Evolutionary conservation across 2,329 filamentous ascomycete genomes (phyloP), one percentile per base, ranked within the genome.

Genomic region (Fusarium succisae): DNA sequence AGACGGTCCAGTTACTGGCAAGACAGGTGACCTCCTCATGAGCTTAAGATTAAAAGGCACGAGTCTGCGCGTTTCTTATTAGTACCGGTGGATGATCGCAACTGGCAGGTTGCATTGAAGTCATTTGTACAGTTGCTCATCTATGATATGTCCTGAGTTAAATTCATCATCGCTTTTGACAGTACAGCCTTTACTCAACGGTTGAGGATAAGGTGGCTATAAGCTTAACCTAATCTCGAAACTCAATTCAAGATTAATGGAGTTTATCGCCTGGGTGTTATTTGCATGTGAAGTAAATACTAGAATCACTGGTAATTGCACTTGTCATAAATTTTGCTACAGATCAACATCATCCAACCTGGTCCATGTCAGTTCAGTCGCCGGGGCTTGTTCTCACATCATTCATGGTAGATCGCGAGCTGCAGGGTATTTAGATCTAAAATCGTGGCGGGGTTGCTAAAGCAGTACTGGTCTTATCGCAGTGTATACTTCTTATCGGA

Each of bases 171-270:
- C 12, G 1, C 6, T 11, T 3, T 20, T 5, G 22, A 35, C 8
- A 6, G 2, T 4, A 0, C 4, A 8, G 15, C 15, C 17, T 32
- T 1, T 14, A 4, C 1, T 3, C 1, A 6, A 10, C 14, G 3
- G 0, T 2, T 7, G 8, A 5, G 8, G 8, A 22, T 4, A 5
- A 11, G 6, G 4, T 20, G 17, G 22, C n/a, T 2, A 26, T 20
- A 26, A 35, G n/a, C 48, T 35, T 15, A 37, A 35, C 6, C 2
- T 20, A 26, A 20, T 26, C 17, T 24, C 8, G 4, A 24, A 51
- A 32, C 11, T 24, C 17, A 24, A 51, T 51, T 11, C 22, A n/a
- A 4, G 3, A 5, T 9, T 5, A 4, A 3, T 18, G 5, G 9
- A 50, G 10, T 32, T 6, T 9, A 8, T n/a, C 9, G 5, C 13